Conservation (phyloP, 108 stramenopile genomes). For the Heterococcus sp. region DNA sequence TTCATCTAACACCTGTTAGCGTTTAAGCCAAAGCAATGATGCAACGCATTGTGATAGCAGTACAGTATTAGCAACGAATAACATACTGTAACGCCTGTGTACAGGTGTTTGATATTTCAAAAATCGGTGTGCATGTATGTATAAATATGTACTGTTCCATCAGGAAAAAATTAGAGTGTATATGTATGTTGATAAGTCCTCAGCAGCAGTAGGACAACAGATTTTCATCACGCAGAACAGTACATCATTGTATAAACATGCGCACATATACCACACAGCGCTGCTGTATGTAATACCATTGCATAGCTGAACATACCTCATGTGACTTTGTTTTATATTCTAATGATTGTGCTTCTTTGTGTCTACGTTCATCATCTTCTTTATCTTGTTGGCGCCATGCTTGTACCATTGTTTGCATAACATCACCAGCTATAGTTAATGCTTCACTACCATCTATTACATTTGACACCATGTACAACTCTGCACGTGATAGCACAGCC, state of each 20-base stretch:
- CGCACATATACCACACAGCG: background rate
- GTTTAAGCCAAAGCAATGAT: too few species aligned
- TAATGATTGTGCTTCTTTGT: constrained; percentile 22
- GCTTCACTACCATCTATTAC: background rate
- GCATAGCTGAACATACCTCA: constrained; percentile 1
- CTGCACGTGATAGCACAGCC: constrained; percentile 28
- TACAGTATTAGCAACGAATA: constrained; percentile 18
- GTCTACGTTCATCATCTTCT: constrained; percentile 4
- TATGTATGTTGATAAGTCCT: constrained; percentile 23
- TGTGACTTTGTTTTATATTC: constrained; percentile 40
- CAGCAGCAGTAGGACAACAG: constrained; percentile 1
- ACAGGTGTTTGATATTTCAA: too few species aligned
- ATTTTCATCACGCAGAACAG: constrained; percentile 31
- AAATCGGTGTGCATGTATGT: too few species aligned
- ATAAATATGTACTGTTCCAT: too few species aligned
- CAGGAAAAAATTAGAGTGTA: constrained; percentile 51
- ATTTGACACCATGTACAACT: constrained; percentile 6
- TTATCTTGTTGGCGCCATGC: constrained; percentile 13
- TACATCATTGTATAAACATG: too few species aligned
- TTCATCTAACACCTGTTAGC: constrained; percentile 29
- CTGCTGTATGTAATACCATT: background rate
- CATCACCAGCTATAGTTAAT: background rate
- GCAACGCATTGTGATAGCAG: constrained; percentile 28
- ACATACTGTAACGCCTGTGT: too few species aligned
- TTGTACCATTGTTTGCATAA: constrained; percentile 7